phyloP scores from a whole-genome alignment of 1,284 basidiomycete species.

The Sphagnurus paluster region DNA sequence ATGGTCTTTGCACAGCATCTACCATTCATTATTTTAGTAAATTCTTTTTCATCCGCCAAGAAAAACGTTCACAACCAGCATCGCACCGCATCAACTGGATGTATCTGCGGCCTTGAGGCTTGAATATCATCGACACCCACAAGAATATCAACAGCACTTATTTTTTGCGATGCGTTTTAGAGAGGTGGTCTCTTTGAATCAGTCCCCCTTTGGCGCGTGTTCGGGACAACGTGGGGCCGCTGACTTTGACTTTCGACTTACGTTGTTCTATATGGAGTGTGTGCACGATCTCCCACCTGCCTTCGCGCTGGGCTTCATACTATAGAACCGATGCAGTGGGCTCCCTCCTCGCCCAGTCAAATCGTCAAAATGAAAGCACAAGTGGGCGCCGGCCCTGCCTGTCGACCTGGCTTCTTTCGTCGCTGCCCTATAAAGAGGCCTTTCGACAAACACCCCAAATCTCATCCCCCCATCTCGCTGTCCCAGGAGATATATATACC shows the following conservation, averaged over 20 bases:
- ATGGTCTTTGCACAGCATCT: too few species aligned
- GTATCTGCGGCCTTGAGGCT: conserved; percentile 1
- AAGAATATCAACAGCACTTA: conserved; percentile 1
- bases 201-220: conserved; percentile 1
- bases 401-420: conserved; percentile 9
- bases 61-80: not conserved
- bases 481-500: conserved; percentile 1
- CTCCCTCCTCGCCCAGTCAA: conserved; percentile 2
- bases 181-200: conserved; percentile 2
- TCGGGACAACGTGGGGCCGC: conserved; percentile 7
- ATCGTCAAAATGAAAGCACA: conserved; percentile 1
- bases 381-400: conserved; percentile 5
- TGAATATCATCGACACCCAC: conserved; percentile 7
- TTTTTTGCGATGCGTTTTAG: conserved; percentile 1
- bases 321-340: conserved; percentile 5
- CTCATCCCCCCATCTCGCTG: not conserved
- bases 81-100: conserved; percentile 8
- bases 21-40: not conserved
- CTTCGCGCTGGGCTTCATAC: not conserved
- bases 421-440: conserved; percentile 6
- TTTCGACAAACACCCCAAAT: not conserved
- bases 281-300: conserved; percentile 1
- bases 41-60: not conserved
- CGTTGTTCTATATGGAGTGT: conserved; percentile 12
- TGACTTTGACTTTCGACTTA: conserved; percentile 4